Base-by-base conservation (phyloP, 148 eudicot species). In the Limonium bicolor region DNA sequence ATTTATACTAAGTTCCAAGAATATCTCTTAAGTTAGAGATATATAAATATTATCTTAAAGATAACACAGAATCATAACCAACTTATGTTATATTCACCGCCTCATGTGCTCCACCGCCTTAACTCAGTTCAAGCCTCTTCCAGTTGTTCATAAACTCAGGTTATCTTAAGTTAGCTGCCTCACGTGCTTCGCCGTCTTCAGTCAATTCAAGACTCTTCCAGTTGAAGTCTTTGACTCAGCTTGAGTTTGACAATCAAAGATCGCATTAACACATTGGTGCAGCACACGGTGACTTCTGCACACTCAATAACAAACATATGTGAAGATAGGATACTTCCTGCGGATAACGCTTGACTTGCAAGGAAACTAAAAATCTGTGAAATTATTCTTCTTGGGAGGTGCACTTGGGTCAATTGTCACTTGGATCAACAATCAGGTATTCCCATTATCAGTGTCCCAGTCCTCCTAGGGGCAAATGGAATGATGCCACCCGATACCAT, bases 351-450 rank as follows among this genome's bases (percentile, higher is more conserved):
- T 86, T 17, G 94, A 85, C 43, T 29, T 38, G 36, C 85, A 58
- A 2, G 96, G 96, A 50, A 71, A 69, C 55, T 86, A 86, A 32
- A 66, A 71, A 41, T 52, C 80, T 50, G 60, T 82, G 85, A 86
- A 87, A 46, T 87, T 88, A 94, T 87, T 82, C 72, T 87, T 87
- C 61, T 57, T 87, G 24, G 85, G 84, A 57, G 96, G 96, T 27
- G 85, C 77, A 46, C 0, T 59, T 12, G 96, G 88, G 25, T 94
- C 96, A 10, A 16, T 82, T 20, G 27, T 87, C 21, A 82, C 82
- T 39, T 87, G 94, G 94, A 53, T 82, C 50, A 75, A 16, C 70
- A 86, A 52, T 53, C 84, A 11, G 81, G 96, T 93, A 78, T 86
- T 69, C 87, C 84, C 12, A 64, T 86, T 14, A 67, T 86, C 16